Evolutionary conservation across 306 rosid species (phyloP), one percentile per base, ranked within the genome.

Genomic region (Cucurbita moschata): DNA sequence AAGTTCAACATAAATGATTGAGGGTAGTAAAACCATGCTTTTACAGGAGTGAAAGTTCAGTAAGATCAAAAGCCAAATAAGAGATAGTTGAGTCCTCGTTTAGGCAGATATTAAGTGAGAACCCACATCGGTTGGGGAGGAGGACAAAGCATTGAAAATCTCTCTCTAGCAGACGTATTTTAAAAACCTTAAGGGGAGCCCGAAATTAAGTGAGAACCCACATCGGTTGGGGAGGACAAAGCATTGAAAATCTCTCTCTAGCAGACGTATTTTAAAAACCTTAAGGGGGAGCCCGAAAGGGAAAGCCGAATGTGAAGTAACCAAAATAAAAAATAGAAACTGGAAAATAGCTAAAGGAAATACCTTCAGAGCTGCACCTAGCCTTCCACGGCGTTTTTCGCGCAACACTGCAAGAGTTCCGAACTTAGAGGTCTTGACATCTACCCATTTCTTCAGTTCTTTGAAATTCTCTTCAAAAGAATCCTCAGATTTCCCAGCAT

Each of bases 301-400:
- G 2, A 26, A 26, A 26, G 26, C 26, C 26, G 35, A 37, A 42
- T 0, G 2, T 10, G 15, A 10, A 4, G 37, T 43, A n/a, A 42
- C 71, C 23, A 75, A 75, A 30, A 9, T 10, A 10, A 59, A 56
- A 74, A 75, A 30, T 30, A 30, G 37, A 7, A 9, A 11, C 60
- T 30, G 35, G 5, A 11, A 16, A 52, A 57, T 0, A 6, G 60
- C 47, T 7, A 75, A 37, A 13, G 26, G 71, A 19, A 75, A 46
- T 82, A 93, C 98, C 97, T 94, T 89, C 75, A 94, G 76, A 6
- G 97, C 98, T 51, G 90, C 81, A 64, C 98, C 97, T 78, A 87
- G 92, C 86, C 96, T 87, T 76, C 85, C 79, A 51, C 77, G 14
- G 8, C 96, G 94, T 85, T 85, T 89, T 81, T 94, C 98, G 1